phyloP scores from a whole-genome alignment of 2,329 filamentous ascomycete species.

The Pleochaeta shiraiana region DNA sequence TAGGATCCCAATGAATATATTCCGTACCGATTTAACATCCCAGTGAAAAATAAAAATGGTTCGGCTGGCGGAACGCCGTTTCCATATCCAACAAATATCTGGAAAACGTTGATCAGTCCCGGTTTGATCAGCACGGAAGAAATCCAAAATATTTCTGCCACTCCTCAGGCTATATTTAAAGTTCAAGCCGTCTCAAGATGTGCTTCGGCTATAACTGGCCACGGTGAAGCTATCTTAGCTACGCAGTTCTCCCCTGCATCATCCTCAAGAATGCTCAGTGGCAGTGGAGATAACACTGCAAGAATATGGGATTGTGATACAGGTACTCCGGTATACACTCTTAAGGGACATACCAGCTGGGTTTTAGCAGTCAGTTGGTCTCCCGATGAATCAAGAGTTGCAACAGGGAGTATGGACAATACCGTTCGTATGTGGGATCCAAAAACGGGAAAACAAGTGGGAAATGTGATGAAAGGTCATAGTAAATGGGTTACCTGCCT shows the following conservation, averaged over 20 bases:
- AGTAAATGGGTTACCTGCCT: slow-evolving; percentile 74
- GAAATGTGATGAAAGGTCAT: slow-evolving; percentile 56
- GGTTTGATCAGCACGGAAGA: slow-evolving; percentile 18
- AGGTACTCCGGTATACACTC: slow-evolving; percentile 65
- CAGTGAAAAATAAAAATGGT: slow-evolving; percentile 22
- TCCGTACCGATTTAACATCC: slow-evolving; percentile 41
- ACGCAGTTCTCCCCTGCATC: slow-evolving; percentile 66
- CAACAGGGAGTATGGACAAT: slow-evolving; percentile 86
- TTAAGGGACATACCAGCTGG: slow-evolving; percentile 79
- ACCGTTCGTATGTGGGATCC: slow-evolving; percentile 81
- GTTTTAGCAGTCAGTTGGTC: slow-evolving; percentile 75
- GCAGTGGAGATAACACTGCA: slow-evolving; percentile 77
- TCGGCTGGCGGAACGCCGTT: slow-evolving; percentile 20
- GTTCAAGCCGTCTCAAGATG: slow-evolving; percentile 84
- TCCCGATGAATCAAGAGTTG: slow-evolving; percentile 59
- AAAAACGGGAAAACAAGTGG: slow-evolving; percentile 51
- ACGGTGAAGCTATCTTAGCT: slow-evolving; percentile 75
- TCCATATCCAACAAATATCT: slow-evolving; percentile 19
- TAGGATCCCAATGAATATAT: slow-evolving; percentile 37
- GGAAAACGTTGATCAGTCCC: slow-evolving; percentile 25
- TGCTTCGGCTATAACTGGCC: slow-evolving; percentile 70
- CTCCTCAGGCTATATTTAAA: slow-evolving; percentile 80
- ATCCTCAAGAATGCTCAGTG: slow-evolving; percentile 62
- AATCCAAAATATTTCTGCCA: slow-evolving; percentile 29
- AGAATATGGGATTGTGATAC: slow-evolving; percentile 92